These are phyloP conservation scores for Ailanthus altissimus DNA, from an alignment of 345 rosid species.

Conservation along the genomic window DNA sequence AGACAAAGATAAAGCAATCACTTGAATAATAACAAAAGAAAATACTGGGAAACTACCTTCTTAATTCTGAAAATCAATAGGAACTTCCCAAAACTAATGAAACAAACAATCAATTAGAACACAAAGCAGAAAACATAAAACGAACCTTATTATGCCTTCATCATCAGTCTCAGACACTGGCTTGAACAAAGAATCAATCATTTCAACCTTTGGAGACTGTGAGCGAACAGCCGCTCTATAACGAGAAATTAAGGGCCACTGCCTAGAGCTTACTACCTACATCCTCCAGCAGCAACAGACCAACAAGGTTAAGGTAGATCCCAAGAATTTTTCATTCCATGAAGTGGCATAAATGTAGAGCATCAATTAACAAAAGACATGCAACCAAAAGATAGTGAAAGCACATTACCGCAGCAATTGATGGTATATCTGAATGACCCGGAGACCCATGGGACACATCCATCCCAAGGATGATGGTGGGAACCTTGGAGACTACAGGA, in stretches of 20 bases:
- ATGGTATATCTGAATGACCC: constrained; percentile 79
- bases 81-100: background rate
- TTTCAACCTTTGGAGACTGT: constrained; percentile 84
- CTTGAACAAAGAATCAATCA: constrained; percentile 78
- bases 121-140: background rate
- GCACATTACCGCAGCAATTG: constrained; percentile 79
- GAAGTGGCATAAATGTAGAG: background rate
- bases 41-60: background rate
- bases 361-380: background rate
- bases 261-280: constrained; percentile 80
- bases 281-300: background rate
- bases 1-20: background rate
- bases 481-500: constrained; percentile 68
- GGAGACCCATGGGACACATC: constrained; percentile 99
- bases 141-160: constrained; percentile 70
- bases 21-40: background rate
- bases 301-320: background rate
- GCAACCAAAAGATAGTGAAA: constrained; percentile 10
- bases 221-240: constrained; percentile 89
- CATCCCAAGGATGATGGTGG: constrained; percentile 91
- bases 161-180: constrained; percentile 57
- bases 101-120: no score
- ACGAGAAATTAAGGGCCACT: constrained; percentile 84
- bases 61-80: background rate
- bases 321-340: background rate